phyloP scores from a whole-genome alignment of 2,329 filamentous ascomycete genomes.

The Truncatella angustata region DNA sequence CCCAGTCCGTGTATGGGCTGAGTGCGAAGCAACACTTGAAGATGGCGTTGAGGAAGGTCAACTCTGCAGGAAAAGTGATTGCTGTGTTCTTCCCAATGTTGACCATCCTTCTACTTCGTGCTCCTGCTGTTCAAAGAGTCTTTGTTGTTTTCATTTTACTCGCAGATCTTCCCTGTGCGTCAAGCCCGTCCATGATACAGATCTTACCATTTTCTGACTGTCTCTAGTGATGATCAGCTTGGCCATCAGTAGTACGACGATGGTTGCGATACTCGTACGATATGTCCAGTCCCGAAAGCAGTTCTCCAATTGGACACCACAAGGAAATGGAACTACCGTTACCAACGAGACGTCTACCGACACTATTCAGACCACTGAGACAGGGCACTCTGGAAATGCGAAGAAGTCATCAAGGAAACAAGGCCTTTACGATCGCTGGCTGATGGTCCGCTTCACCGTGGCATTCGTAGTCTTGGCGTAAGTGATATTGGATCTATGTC shows the following conservation, averaged over 20 bases:
- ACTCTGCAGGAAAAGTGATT: conserved; percentile 19
- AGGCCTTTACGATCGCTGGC: conserved; percentile 25
- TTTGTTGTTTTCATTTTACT: conserved; percentile 23
- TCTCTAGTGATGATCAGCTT: conserved; percentile 18
- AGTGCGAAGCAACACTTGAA: conserved; percentile 15
- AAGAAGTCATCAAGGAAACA: conserved; percentile 2
- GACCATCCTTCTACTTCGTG: conserved; percentile 21
- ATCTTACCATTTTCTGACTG: background rate
- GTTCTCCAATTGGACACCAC: conserved; percentile 21
- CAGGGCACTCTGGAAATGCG: background rate
- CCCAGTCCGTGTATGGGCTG: conserved; percentile 14
- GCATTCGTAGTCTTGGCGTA: conserved; percentile 22
- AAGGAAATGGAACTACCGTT: background rate
- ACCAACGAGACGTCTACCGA: background rate
- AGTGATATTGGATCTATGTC: conserved; percentile 1
- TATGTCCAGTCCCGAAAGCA: conserved; percentile 21
- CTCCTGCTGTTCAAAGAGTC: conserved; percentile 15
- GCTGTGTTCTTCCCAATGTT: conserved; percentile 20
- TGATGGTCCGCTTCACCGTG: conserved; percentile 25
- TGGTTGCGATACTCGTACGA: conserved; percentile 21
- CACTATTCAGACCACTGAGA: background rate
- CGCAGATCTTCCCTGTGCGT: conserved; percentile 23
- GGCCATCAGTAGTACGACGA: conserved; percentile 19
- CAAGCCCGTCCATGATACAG: background rate
- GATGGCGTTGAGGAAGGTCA: conserved; percentile 15